Evolutionary conservation across 2,329 filamentous ascomycete species (phyloP), one percentile per base, ranked within the genome.

Genomic region (Cryphonectria parasitica): DNA sequence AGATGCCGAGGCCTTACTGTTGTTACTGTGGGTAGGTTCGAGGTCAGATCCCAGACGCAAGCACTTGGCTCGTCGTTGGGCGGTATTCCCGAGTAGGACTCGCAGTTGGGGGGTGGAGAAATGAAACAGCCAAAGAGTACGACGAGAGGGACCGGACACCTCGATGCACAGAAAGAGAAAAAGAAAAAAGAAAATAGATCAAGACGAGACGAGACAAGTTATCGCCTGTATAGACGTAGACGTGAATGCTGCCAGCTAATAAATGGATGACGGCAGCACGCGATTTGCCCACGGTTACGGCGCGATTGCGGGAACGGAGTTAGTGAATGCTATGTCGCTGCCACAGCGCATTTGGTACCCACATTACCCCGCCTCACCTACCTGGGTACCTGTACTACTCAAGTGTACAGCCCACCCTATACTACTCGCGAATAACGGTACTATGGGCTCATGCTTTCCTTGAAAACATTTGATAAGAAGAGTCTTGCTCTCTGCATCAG

Each of bases 181-280:
- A 19, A 22, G 22, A n/a, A 56, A 25, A 28, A 28, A 5, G 7
- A 49, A 49, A 49, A n/a, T 8, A n/a, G 19, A 19, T n/a, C 45
- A 49, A 49, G 19, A n/a, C 31, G 39, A 63, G 60, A 63, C 34
- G 22, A 43, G n/a, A 34, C n/a, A 22, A 36, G 60, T 25, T 25
- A n/a, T 43, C 2, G 36, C 19, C 19, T 19, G n/a, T 2, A 8
- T 63, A 19, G 19, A 22, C 22, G 6, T 19, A 49, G 49, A n/a
- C 22, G 39, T 63, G 58, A 36, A 10, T 34, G 34, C 34, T 43
- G 36, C 36, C 34, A 41, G 28, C n/a, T 39, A 41, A 13, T 64
- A 31, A 31, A 31, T 64, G 34, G 61, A 64, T 64, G 61, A 64
- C 61, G 61, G 61, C 39, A 64, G 41, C 61, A 28, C 61, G 25